Percentiles rank a stretch among this genome's conserved stretches.
phyloP scores from a whole-genome alignment of 1,139 yeast species.

The Yamadazyma kanchanaburiensis region DNA sequence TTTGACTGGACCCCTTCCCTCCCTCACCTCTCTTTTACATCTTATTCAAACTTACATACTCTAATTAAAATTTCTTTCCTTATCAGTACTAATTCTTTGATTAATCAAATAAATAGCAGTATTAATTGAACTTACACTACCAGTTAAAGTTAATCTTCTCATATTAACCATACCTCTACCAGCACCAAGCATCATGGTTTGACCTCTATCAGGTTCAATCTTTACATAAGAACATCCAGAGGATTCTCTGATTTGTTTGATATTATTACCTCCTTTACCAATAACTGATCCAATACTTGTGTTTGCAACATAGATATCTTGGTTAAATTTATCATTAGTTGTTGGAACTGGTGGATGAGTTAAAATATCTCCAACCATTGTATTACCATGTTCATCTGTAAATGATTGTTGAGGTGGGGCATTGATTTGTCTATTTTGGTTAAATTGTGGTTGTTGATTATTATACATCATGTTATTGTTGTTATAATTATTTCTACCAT shows the following conservation, averaged over 20 bases:
- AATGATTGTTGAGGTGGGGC: slow-evolving; percentile 31
- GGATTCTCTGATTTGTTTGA: slow-evolving; percentile 72
- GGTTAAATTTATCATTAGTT: slow-evolving; percentile 49
- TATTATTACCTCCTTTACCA: slow-evolving; percentile 83
- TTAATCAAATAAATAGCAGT: slow-evolving; percentile 77
- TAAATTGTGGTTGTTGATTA: slow-evolving; percentile 28
- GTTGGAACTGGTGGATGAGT: slow-evolving; percentile 38
- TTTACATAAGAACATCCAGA: slow-evolving; percentile 74
- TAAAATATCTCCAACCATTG: slow-evolving; percentile 43
- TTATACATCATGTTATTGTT: slow-evolving; percentile 44
- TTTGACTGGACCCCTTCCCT: too few relatives aligned
- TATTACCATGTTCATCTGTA: slow-evolving; percentile 48
- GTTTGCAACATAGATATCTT: slow-evolving; percentile 75
- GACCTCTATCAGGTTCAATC: slow-evolving; percentile 54
- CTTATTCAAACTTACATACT: too few relatives aligned
- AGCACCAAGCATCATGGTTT: slow-evolving; percentile 50
- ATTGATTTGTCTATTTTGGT: slow-evolving; percentile 11
- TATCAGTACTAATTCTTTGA: slow-evolving; percentile 68
- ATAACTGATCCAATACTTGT: slow-evolving; percentile 79
- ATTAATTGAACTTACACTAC: slow-evolving; percentile 66
- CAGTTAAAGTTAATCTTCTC: slow-evolving; percentile 68
- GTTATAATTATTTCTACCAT: slow-evolving; percentile 18
- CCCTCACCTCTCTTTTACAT: too few relatives aligned
- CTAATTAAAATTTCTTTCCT: slow-evolving; percentile 39
- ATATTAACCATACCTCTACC: slow-evolving; percentile 56